Evolutionary conservation across 1,284 basidiomycete species (phyloP).

Genomic region (Sanghuangporus baumii): DNA sequence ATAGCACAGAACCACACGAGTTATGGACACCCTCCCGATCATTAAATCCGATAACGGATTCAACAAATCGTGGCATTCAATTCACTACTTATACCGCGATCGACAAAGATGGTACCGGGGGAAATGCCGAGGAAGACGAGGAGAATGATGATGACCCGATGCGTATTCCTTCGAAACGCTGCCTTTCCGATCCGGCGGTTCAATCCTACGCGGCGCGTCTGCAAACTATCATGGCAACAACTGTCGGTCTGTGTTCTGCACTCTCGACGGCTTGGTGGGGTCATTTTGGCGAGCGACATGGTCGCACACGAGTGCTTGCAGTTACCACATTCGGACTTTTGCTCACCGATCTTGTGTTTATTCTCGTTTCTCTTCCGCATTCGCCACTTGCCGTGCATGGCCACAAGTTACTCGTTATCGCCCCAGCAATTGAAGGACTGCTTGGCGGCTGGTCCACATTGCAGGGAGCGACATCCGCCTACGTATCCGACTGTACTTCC

Average conservation of each 20-base stretch:
- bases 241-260: slow-evolving; percentile 77
- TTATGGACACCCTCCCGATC: slow-evolving; percentile 13
- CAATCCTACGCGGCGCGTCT: slow-evolving; percentile 62
- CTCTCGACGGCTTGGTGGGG: slow-evolving; percentile 90
- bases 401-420: slow-evolving; percentile 72
- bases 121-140: slow-evolving; percentile 29
- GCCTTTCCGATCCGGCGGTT: slow-evolving; percentile 57
- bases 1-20: slow-evolving; percentile 30
- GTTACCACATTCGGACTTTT: slow-evolving; percentile 67
- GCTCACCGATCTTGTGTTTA: slow-evolving; percentile 72
- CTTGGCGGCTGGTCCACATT: slow-evolving; percentile 85
- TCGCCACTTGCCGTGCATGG: slow-evolving; percentile 59
- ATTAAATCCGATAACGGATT: slow-evolving; percentile 8
- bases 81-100: slow-evolving; percentile 14
- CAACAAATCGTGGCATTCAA: not conserved
- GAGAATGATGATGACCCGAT: slow-evolving; percentile 39
- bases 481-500: slow-evolving; percentile 79
- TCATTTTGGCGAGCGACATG: slow-evolving; percentile 71
- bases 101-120: slow-evolving; percentile 28
- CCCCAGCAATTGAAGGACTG: slow-evolving; percentile 77
- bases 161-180: slow-evolving; percentile 43
- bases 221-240: slow-evolving; percentile 68
- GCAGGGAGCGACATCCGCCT: slow-evolving; percentile 75
- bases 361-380: slow-evolving; percentile 69
- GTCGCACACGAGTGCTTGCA: slow-evolving; percentile 72